A percentile compares a stretch with the other conserved stretches of the same genome.
Conservation (phyloP, 2,329 filamentous ascomycete species). For the Phialophora macrospora region DNA sequence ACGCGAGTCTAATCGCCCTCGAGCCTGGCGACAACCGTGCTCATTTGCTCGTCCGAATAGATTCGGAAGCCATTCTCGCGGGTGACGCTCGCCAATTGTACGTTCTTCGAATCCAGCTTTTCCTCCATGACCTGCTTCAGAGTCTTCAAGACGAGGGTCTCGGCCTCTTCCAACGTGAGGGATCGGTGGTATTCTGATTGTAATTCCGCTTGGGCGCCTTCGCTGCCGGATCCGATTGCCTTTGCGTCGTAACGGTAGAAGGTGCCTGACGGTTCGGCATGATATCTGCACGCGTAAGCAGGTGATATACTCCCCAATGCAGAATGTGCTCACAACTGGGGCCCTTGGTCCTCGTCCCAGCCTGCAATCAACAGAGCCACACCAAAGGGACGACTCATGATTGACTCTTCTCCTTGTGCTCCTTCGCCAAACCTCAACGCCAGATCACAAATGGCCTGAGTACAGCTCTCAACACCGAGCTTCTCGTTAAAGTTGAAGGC, state of each 20-base stretch:
- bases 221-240: slow-evolving; percentile 94
- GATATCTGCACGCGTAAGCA: slow-evolving; percentile 64
- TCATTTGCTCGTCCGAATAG: slow-evolving; percentile 98
- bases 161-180: slow-evolving; percentile 86
- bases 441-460: slow-evolving; percentile 97
- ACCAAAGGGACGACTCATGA: slow-evolving; percentile 97
- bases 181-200: slow-evolving; percentile 99
- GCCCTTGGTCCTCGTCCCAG: slow-evolving; percentile 88
- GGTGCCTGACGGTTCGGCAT: slow-evolving; percentile 95
- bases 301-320: background rate
- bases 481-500: slow-evolving; percentile 97
- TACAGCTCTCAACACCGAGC: slow-evolving; percentile 94
- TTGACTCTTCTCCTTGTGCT: slow-evolving; percentile 95
- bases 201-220: slow-evolving; percentile 95
- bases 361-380: slow-evolving; percentile 95
- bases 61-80: slow-evolving; percentile 98
- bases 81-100: slow-evolving; percentile 95
- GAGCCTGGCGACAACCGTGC: slow-evolving; percentile 78
- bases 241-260: slow-evolving; percentile 99
- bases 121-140: slow-evolving; percentile 99
- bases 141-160: slow-evolving; percentile 94
- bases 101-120: slow-evolving; percentile 98
- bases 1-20: slow-evolving; percentile 47
- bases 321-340: slow-evolving; percentile 68
- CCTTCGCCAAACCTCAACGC: slow-evolving; percentile 96